These are phyloP conservation scores for Apiospora arundinis DNA, from an alignment of 2,329 filamentous ascomycete species.

Conservation along the genomic window DNA sequence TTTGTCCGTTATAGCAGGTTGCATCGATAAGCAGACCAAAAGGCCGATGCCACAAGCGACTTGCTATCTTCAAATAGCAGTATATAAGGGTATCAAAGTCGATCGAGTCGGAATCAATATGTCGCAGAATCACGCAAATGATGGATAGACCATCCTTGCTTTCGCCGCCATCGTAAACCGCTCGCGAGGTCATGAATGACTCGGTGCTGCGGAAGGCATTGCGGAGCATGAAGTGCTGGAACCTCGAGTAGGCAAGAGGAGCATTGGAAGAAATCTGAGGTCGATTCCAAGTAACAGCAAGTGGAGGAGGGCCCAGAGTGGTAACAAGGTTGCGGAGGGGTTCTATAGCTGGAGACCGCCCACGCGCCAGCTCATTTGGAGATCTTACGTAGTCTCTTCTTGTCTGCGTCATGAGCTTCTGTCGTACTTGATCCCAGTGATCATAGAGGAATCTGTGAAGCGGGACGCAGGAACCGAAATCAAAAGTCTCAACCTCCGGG, in stretches of 20 bases:
- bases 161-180: slow-evolving; percentile 74
- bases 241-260: slow-evolving; percentile 69
- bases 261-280: slow-evolving; percentile 69
- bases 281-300: slow-evolving; percentile 73
- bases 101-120: slow-evolving; percentile 69
- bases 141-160: slow-evolving; percentile 74
- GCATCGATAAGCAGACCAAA: slow-evolving; percentile 73
- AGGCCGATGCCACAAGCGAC: slow-evolving; percentile 71
- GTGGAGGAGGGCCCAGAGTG: slow-evolving; percentile 69
- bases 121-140: slow-evolving; percentile 71
- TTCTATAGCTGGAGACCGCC: slow-evolving; percentile 63
- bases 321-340: slow-evolving; percentile 67
- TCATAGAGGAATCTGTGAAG: slow-evolving; percentile 74
- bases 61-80: slow-evolving; percentile 75
- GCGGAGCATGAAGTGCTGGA: slow-evolving; percentile 75
- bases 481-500: slow-evolving; percentile 59
- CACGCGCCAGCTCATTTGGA: slow-evolving; percentile 58
- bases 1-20: slow-evolving; percentile 72
- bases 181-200: slow-evolving; percentile 67
- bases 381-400: slow-evolving; percentile 62
- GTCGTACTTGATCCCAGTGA: slow-evolving; percentile 73
- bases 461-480: slow-evolving; percentile 74
- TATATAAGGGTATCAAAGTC: slow-evolving; percentile 72
- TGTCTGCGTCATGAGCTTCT: slow-evolving; percentile 67
- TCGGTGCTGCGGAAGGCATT: slow-evolving; percentile 71